Conservation (phyloP, 2,329 filamentous ascomycete species). For the Pseudocercospora macadamiae region DNA sequence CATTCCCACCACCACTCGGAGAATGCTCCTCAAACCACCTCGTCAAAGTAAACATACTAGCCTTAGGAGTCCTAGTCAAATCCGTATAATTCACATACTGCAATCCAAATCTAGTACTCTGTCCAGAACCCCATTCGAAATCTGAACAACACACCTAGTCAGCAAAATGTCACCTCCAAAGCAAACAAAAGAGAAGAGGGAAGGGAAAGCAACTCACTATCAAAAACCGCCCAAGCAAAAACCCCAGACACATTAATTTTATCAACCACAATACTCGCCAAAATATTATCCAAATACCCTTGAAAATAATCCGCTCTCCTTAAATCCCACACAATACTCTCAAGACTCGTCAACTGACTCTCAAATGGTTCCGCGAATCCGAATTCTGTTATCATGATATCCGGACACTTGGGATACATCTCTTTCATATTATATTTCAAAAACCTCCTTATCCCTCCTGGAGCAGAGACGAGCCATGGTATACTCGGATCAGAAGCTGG, state of each 20-base stretch:
- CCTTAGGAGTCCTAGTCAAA: constrained; percentile 42
- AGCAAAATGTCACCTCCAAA: neutral
- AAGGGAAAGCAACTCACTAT: constrained; percentile 30
- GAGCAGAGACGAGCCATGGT: constrained; percentile 42
- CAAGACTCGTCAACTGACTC: constrained; percentile 32
- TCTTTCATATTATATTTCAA: constrained; percentile 41
- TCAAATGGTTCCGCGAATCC: constrained; percentile 44
- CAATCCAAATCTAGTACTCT: constrained; percentile 41
- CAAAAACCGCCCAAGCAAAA: constrained; percentile 42
- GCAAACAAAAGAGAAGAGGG: neutral
- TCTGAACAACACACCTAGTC: constrained; percentile 4
- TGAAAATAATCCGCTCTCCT: constrained; percentile 36
- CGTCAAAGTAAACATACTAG: constrained; percentile 43
- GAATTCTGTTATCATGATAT: constrained; percentile 43
- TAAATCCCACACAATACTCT: constrained; percentile 37
- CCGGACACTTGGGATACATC: constrained; percentile 47
- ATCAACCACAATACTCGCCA: constrained; percentile 41
- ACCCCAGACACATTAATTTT: constrained; percentile 41
- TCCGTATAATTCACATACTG: constrained; percentile 43
- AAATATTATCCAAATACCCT: constrained; percentile 39
- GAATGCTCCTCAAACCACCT: constrained; percentile 38
- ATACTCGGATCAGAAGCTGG: constrained; percentile 43
- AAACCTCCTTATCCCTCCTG: constrained; percentile 40
- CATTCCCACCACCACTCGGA: neutral
- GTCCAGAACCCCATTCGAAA: constrained; percentile 42